Base-by-base conservation (phyloP, 2,329 filamentous ascomycete species). In the Botrytis fragariae region DNA sequence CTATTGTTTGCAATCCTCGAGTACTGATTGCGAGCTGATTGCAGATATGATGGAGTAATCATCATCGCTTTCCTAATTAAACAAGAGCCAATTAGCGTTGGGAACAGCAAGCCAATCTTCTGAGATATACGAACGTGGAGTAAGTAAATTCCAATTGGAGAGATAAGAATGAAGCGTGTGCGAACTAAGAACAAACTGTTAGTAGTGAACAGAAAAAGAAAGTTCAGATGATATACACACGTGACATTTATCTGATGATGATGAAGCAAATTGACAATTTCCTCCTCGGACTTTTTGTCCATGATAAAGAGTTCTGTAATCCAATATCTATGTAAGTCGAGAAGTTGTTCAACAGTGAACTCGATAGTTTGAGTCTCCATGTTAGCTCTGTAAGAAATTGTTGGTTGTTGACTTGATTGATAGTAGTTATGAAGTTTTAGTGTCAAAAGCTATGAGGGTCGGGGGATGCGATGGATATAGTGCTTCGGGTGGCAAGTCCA, bases 291-390 rank as follows among this genome's bases (percentile, higher is more conserved):
- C 25, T 71, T 74, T 29, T 62, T 48, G 35, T 74, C 65, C 18
- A 54, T 29, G 35, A 68, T 54, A 48, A 65, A 70, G 9, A 73
- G 72, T 61, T 65, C 68, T 25, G 54, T 70, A 42, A 74, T 74
- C 73, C 73, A 74, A 37, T 67, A 61, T 44, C 72, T 59, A 59
- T 74, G 73, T 32, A 74, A 14, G 9, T 64, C 54, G 16, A 74
- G 22, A n/a, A 74, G 45, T 35, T 71, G 59, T 37, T 74, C 65
- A 42, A 74, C 44, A 14, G 73, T 70, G 42, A 71, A 65, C 63
- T 74, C 70, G 37, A 73, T 37, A 35, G n/a, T n/a, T 59, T 68
- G 73, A 39, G 29, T 32, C n/a, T 73, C 73, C 73, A 69, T 73
- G 25, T 59, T 70, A 59, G 45, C 32, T 59, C 37, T 37, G 59